phyloP scores from a whole-genome alignment of 495 filamentous ascomycete genomes.

The Xylaria intraflava region DNA sequence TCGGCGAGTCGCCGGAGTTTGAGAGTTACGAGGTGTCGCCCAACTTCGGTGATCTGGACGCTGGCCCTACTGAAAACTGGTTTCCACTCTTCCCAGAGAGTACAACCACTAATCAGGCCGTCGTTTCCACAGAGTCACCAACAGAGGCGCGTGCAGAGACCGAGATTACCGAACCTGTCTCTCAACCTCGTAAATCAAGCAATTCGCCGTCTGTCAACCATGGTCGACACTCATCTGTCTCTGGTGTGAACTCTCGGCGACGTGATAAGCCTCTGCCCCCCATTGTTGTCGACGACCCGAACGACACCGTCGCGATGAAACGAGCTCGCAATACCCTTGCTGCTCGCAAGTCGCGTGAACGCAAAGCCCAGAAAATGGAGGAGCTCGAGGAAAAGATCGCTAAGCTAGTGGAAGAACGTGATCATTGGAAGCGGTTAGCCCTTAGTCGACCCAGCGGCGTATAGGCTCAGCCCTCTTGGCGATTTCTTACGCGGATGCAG shows the following conservation, averaged over 20 bases:
- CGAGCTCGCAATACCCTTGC: conserved; percentile 93
- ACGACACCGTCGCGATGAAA: conserved; percentile 70
- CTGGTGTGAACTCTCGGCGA: conserved; percentile 64
- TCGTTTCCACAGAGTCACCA: conserved; percentile 36
- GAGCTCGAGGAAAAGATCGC: conserved; percentile 51
- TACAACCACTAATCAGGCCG: conserved; percentile 9
- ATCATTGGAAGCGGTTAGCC: conserved; percentile 55
- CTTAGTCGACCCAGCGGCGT: conserved; percentile 19
- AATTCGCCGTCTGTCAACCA: conserved; percentile 42
- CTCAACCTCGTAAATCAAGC: conserved; percentile 35
- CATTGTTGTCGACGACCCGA: conserved; percentile 67
- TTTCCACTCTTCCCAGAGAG: conserved; percentile 61
- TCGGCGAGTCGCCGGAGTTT: conserved; percentile 65
- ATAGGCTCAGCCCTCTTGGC: conserved; percentile 1
- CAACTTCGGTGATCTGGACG: conserved; percentile 49
- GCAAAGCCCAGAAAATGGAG: conserved; percentile 65
- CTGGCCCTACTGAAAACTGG: conserved; percentile 41
- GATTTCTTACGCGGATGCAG: conserved; percentile 1
- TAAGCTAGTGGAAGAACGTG: conserved; percentile 44
- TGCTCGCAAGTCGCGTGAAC: conserved; percentile 86
- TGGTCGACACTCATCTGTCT: conserved; percentile 57
- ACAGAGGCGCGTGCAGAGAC: conserved; percentile 36
- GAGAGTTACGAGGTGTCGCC: conserved; percentile 75
- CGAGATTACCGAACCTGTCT: conserved; percentile 27
- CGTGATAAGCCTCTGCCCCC: conserved; percentile 75